Conservation (phyloP, 1,139 yeast species). For the Casaregolazyma suthepensis region DNA sequence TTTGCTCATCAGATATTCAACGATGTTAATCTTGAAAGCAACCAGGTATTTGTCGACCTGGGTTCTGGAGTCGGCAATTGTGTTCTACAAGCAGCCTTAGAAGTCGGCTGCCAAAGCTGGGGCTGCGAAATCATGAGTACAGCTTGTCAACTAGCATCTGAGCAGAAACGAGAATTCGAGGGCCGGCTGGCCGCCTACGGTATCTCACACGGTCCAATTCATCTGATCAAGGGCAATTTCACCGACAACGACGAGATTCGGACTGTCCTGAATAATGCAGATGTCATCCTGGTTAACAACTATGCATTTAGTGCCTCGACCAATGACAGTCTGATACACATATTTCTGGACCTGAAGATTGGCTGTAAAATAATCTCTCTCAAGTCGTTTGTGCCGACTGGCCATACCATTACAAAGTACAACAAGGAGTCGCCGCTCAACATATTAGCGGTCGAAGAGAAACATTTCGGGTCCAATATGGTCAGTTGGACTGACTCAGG, state of each 20-base stretch:
- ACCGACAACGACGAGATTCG: constrained; percentile 56
- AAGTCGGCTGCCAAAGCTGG: constrained; percentile 75
- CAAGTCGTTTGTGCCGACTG: constrained; percentile 59
- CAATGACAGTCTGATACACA: constrained; percentile 60
- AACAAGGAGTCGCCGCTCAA: constrained; percentile 51
- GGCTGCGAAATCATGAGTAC: constrained; percentile 89
- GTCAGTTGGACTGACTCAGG: constrained; percentile 92
- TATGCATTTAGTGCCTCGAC: constrained; percentile 72
- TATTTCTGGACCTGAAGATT: constrained; percentile 57
- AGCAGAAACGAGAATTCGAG: constrained; percentile 53
- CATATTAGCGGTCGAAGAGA: constrained; percentile 57
- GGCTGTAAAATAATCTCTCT: constrained; percentile 78
- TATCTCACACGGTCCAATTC: constrained; percentile 47
- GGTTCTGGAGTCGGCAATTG: constrained; percentile 97
- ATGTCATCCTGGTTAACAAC: constrained; percentile 73
- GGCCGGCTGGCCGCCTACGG: constrained; percentile 62
- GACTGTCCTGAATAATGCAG: constrained; percentile 51
- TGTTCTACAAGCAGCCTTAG: constrained; percentile 81
- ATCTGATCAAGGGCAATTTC: constrained; percentile 62
- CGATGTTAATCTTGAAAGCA: constrained; percentile 51
- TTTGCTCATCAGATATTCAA: constrained; percentile 65
- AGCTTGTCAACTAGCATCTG: constrained; percentile 62
- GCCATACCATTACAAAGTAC: constrained; percentile 48
- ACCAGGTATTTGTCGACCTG: constrained; percentile 65
- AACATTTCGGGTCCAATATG: constrained; percentile 59